These are phyloP conservation scores for Rhodotorula sp. DNA, from an alignment of 1,284 basidiomycete species.

Conservation along the genomic window DNA sequence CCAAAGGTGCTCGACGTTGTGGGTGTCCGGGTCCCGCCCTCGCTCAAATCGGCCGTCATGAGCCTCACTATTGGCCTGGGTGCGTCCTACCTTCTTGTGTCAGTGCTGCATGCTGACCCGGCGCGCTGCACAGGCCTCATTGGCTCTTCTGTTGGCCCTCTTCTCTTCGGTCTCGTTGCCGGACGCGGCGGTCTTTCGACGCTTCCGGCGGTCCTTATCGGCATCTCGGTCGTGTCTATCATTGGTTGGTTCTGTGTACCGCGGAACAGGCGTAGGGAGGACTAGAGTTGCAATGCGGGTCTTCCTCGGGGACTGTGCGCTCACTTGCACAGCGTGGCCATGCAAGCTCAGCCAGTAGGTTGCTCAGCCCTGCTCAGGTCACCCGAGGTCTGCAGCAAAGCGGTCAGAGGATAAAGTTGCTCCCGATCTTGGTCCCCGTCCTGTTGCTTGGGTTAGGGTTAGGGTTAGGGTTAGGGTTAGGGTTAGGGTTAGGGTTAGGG, in stretches of 20 bases:
- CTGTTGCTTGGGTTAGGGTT: too few species aligned
- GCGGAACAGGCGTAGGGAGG: slow-evolving; percentile 37
- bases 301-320: too few species aligned
- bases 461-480: too few species aligned
- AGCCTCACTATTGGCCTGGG: slow-evolving; percentile 33
- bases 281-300: slow-evolving; percentile 15
- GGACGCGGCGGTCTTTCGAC: slow-evolving; percentile 16
- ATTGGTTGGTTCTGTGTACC: slow-evolving; percentile 27
- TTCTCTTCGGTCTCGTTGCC: slow-evolving; percentile 32
- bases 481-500: too few species aligned
- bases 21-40: slow-evolving; percentile 28
- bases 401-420: too few species aligned
- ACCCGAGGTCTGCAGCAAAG: too few species aligned
- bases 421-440: too few species aligned
- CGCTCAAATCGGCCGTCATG: slow-evolving; percentile 33
- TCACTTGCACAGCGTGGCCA: too few species aligned
- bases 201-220: slow-evolving; percentile 31
- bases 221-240: slow-evolving; percentile 1
- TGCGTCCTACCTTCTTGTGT: neutral
- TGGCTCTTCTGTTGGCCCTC: slow-evolving; percentile 23
- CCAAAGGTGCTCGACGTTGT: slow-evolving; percentile 29
- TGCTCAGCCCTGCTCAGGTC: too few species aligned
- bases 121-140: slow-evolving; percentile 19
- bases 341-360: too few species aligned
- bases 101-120: neutral